Base-by-base conservation (phyloP, 495 filamentous ascomycete genomes). In the Aspergillus affinis region DNA sequence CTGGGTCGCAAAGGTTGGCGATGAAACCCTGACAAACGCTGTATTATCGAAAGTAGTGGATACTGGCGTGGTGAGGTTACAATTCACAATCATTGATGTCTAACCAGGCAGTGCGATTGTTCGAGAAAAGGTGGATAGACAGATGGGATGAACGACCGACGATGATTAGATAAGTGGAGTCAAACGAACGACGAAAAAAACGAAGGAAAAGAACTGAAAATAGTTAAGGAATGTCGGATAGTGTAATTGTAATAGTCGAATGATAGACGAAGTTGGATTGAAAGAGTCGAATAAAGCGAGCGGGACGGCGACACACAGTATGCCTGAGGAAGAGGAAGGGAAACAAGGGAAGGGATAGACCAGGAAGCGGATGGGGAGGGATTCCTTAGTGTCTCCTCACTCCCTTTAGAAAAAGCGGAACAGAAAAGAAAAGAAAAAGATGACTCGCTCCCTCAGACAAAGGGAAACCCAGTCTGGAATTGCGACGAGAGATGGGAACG, bases 271-370 rank as follows among this genome's bases (percentile, higher is more conserved):
- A 50, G 50, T 57, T 55, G 50, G 60, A 51, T 57, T 29, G 55
- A 26, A 61, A 53, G 46, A 51, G 49, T 21, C 27, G 21, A 54
- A 51, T 36, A 60, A 62, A 76, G 70, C 65, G 73, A 76, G 65
- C 58, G 73, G 59, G 66, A 63, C 54, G 73, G 73, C 73, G 65
- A 71, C 67, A 75, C 69, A 68, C 70, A 74, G 73, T 74, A 74
- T 74, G 59, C 65, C 69, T 69, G 51, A 32, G 45, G 55, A 62
- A 62, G 58, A 61, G 57, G 59, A 52, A 60, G 51, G 47, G 54
- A 54, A 48, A 55, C 53, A 29, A 52, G 58, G 54, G 44, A 41
- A 41, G 36, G 36, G 36, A 41, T 41, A 41, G 10, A 46, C 44
- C 36, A 60, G 57, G 58, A 53, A 53, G 48, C 44, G 26, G 53